Evolutionary conservation across 169 alveolate genomes (phyloP), one percentile per base, ranked within the genome.

Genomic region (Eimeria tenella): DNA sequence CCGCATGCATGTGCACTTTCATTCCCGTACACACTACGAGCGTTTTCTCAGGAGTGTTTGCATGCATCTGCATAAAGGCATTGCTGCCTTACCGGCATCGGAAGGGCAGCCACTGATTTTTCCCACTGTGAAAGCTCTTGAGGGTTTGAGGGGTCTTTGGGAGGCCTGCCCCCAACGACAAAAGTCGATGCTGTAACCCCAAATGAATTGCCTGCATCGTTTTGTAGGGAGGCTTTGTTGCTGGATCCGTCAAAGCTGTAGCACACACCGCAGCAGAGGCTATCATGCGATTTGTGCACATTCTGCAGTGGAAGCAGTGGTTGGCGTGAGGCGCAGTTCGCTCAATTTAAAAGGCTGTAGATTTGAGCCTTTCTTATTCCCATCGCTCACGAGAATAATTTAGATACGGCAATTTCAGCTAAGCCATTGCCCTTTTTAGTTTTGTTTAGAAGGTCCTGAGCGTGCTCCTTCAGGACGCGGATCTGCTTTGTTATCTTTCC

Each of bases 401-500:
- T 13, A 19, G 13, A 49, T 0, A 77, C 8, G 25, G 56, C 62
- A 25, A 52, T 1, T 49, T 77, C 86, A 17, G 86, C 86, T 15
- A 63, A 15, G 7, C 23, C 94, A 31, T 70, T 88, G 11, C 97
- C 96, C 73, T 95, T 95, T 71, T 79, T 87, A 31, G 98, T 98
- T 15, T 94, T 84, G 82, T 96, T 92, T 68, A 96, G 94, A 95
- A 97, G 77, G 70, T 94, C 42, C 8, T 94, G 84, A 42, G 96
- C 96, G 77, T 96, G 96, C n/a, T 96, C 60, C 68, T 93, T 96
- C 19, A 93, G 79, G 17, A 97, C 92, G 52, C 96, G 96, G 13
- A 97, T 90, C 65, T 96, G 97, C 93, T 97, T 94, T 65, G 98
- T 97, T 68, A 97, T 94, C 86, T 97, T 97, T 7, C 98, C 98